Conservation (phyloP, 2,329 filamentous ascomycete genomes). For the Raffaelea albimanens region DNA sequence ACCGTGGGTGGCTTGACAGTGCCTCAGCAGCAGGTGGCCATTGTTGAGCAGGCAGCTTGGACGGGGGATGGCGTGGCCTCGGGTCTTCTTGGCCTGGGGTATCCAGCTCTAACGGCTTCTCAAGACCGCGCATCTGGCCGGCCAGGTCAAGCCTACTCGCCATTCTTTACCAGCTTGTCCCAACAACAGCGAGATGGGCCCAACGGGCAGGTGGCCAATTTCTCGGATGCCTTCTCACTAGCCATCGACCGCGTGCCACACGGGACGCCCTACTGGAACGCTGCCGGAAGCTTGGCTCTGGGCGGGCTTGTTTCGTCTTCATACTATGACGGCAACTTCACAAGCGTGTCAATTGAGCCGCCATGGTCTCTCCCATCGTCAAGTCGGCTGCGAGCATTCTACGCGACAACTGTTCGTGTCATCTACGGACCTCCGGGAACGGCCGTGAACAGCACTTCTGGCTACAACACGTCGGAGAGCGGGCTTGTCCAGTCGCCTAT, state of each 20-base stretch:
- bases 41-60: constrained; percentile 32
- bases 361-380: not conserved
- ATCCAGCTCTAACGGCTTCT: constrained; percentile 31
- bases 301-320: constrained; percentile 7
- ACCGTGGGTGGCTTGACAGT: constrained; percentile 35
- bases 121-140: not conserved
- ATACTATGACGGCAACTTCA: constrained; percentile 7
- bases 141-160: not conserved
- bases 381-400: not conserved
- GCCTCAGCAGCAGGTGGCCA: constrained; percentile 32
- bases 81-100: constrained; percentile 42
- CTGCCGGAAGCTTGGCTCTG: constrained; percentile 4
- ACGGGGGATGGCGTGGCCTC: constrained; percentile 33
- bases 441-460: not conserved
- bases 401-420: constrained; percentile 1
- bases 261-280: constrained; percentile 2
- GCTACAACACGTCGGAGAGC: too few species aligned
- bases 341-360: constrained; percentile 7
- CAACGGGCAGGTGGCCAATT: not conserved
- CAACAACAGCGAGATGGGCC: not conserved
- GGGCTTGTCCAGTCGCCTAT: not conserved
- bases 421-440: constrained; percentile 2
- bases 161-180: constrained; percentile 6
- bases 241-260: constrained; percentile 12
- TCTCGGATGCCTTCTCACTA: constrained; percentile 7